These are phyloP conservation scores for Lasiodiplodia citricola DNA, from an alignment of 2,329 filamentous ascomycete species.

Conservation along the genomic window DNA sequence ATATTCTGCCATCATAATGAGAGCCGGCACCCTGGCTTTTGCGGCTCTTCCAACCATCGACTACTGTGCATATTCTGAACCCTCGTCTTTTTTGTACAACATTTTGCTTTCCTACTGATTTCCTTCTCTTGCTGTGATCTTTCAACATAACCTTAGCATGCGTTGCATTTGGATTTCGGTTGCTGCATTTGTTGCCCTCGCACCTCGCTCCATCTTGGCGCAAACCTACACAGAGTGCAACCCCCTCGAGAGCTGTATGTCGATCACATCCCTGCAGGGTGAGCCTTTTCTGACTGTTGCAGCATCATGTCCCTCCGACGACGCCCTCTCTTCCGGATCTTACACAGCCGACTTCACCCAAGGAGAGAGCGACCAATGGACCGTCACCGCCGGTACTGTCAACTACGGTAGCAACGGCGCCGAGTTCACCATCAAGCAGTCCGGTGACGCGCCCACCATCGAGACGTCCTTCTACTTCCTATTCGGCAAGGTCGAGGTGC, in stretches of 20 bases:
- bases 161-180: neutral
- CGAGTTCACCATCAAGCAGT: slow-evolving; percentile 49
- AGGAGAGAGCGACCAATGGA: slow-evolving; percentile 32
- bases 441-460: slow-evolving; percentile 62
- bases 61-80: slow-evolving; percentile 17
- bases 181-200: neutral
- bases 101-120: neutral
- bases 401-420: slow-evolving; percentile 47
- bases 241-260: slow-evolving; percentile 31
- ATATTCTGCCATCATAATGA: slow-evolving; percentile 15
- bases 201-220: slow-evolving; percentile 27
- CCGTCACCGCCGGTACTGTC: slow-evolving; percentile 36
- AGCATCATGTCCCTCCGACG: slow-evolving; percentile 38
- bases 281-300: slow-evolving; percentile 28
- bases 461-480: slow-evolving; percentile 81
- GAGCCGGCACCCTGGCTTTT: slow-evolving; percentile 2
- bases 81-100: neutral
- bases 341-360: slow-evolving; percentile 43
- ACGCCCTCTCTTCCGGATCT: slow-evolving; percentile 37
- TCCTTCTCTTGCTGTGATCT: neutral
- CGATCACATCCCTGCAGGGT: neutral
- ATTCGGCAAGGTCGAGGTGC: slow-evolving; percentile 74
- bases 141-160: slow-evolving; percentile 4
- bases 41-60: slow-evolving; percentile 14
- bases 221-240: slow-evolving; percentile 46